phyloP scores from a whole-genome alignment of 805 yeast genomes.

The Ogataea zsoltii region DNA sequence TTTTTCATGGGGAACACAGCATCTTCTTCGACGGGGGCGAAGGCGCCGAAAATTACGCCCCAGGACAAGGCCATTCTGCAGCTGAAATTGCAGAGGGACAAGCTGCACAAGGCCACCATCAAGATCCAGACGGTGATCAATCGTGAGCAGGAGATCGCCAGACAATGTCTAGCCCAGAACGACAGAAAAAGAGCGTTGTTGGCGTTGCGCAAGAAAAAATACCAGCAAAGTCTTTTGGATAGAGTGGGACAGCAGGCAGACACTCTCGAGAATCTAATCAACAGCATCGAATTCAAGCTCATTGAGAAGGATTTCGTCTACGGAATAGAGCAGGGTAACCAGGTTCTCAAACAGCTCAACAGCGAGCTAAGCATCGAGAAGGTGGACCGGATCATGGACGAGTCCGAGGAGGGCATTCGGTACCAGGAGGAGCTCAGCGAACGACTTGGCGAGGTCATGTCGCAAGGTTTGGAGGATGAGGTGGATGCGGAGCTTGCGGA shows the following conservation, averaged over 20 bases:
- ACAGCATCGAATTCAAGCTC: constrained; percentile 83
- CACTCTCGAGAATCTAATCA: constrained; percentile 74
- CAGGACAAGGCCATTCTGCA: constrained; percentile 88
- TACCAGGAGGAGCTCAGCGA: constrained; percentile 76
- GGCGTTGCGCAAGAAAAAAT: constrained; percentile 74
- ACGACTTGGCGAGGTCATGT: constrained; percentile 44
- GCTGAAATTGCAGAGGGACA: constrained; percentile 85
- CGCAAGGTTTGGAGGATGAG: constrained; percentile 54
- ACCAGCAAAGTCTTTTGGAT: constrained; percentile 70
- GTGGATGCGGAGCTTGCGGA: constrained; percentile 62
- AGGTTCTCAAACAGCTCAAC: constrained; percentile 73
- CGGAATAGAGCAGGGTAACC: constrained; percentile 81
- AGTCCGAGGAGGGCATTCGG: constrained; percentile 74
- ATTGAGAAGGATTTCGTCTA: constrained; percentile 82
- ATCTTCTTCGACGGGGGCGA: constrained; percentile 24
- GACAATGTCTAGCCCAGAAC: constrained; percentile 49
- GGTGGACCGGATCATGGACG: constrained; percentile 83
- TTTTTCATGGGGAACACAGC: constrained; percentile 35
- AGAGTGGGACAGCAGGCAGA: constrained; percentile 78
- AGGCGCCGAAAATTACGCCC: constrained; percentile 66
- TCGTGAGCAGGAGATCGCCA: constrained; percentile 64
- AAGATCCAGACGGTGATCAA: constrained; percentile 57
- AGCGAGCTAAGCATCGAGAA: constrained; percentile 73
- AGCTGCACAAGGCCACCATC: constrained; percentile 68
- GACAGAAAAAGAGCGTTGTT: constrained; percentile 64